Base-by-base conservation (phyloP, 495 filamentous ascomycete species). In the Ramalina intermedia region DNA sequence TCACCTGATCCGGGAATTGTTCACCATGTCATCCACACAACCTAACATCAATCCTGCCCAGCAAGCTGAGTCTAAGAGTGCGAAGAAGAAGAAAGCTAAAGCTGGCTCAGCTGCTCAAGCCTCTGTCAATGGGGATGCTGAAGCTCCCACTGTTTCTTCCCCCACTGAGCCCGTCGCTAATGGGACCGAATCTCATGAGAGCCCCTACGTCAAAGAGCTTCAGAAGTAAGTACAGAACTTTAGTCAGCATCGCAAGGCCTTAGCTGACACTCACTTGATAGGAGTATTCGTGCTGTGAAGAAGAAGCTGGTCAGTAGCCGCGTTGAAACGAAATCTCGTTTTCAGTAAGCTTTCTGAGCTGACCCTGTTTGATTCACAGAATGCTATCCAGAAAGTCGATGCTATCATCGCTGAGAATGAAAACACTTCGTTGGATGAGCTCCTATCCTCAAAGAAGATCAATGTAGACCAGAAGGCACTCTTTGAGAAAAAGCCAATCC, bases 381-480 rank as follows among this genome's bases (percentile, higher is more conserved):
- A 80, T 58, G 78, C 82, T 49, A 81, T 81, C 50, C 69, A 79
- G 50, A 94, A 86, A 63, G 81, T 87, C 51, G 87, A 94, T 52
- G 55, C 72, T 41, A 77, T 93, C 48, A 65, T 94, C 59, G 80
- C 78, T 37, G 84, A 87, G 61, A 81, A 94, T 68, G 74, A 78
- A 26, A 76, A 64, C 57, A 80, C 81, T 63, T 74, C 77, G 2
- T 78, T 96, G 41, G 89, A 96, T 47, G 79, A 91, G n/a, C 78
- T 96, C 26, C 81, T 96, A 13, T 65, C 71, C 8, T 62, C 74
- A 46, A 85, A 83, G 67, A 84, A 90, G 63, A 89, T 99, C 72
- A 99, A 96, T 61, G 55, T 66, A 56, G 93, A 99, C 65, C 88
- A 96, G 64, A 93, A 87, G 63, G 80, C 83, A 7, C 84, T 95